Conservation (phyloP, 805 yeast species). For the Starmerella powellii region DNA sequence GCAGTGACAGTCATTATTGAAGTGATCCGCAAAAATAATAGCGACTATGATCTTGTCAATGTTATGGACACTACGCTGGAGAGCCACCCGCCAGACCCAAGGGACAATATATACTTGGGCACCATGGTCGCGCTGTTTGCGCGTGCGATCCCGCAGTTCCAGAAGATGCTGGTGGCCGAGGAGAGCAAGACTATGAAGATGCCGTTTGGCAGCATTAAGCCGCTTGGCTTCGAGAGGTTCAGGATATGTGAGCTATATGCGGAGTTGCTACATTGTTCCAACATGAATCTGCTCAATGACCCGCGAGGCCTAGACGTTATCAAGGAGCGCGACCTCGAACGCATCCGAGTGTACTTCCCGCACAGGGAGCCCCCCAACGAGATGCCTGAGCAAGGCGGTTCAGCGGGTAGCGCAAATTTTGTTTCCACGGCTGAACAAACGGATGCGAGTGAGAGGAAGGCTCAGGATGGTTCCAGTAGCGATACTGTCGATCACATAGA, state of each 20-base stretch:
- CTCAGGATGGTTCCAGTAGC: neutral
- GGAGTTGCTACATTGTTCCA: slow-evolving; percentile 91
- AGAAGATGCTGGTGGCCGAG: slow-evolving; percentile 42
- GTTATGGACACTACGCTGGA: slow-evolving; percentile 71
- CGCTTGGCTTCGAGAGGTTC: slow-evolving; percentile 83
- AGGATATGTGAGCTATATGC: slow-evolving; percentile 87
- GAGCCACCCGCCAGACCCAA: slow-evolving; percentile 80
- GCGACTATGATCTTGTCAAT: slow-evolving; percentile 86
- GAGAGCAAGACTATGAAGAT: slow-evolving; percentile 36
- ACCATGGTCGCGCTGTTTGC: slow-evolving; percentile 70
- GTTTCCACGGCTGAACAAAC: no score
- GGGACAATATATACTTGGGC: slow-evolving; percentile 90
- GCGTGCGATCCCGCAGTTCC: slow-evolving; percentile 56
- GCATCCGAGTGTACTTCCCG: slow-evolving; percentile 33
- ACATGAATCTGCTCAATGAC: slow-evolving; percentile 83
- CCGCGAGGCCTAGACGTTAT: slow-evolving; percentile 58
- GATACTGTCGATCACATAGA: neutral
- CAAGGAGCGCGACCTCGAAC: slow-evolving; percentile 52
- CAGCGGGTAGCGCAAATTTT: slow-evolving; percentile 23
- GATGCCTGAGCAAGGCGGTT: slow-evolving; percentile 8
- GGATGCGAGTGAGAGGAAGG: neutral
- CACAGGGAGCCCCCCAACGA: slow-evolving; percentile 27
- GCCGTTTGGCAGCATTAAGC: slow-evolving; percentile 55
- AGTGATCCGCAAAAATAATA: slow-evolving; percentile 85
- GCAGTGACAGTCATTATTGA: slow-evolving; percentile 94